Percentiles rank a stretch among this genome's conserved stretches.
These are phyloP conservation scores for Plenodomus tracheiphilus DNA, from an alignment of 2,329 filamentous ascomycete species.

Conservation along the genomic window DNA sequence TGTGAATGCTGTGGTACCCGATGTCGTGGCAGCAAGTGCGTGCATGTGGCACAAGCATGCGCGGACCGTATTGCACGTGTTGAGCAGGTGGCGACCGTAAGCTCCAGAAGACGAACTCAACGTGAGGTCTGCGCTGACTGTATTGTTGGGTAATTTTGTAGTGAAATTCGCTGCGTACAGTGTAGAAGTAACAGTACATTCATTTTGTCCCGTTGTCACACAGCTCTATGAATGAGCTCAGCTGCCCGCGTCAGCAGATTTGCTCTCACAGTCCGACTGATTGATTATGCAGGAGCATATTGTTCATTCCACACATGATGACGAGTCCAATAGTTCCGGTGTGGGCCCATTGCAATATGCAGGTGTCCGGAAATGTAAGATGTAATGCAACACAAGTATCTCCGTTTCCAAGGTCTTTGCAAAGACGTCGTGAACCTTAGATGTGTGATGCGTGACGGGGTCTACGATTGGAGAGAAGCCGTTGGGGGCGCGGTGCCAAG, in stretches of 20 bases:
- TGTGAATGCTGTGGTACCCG: constrained; percentile 5
- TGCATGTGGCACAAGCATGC: constrained; percentile 13
- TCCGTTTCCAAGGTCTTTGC: constrained; percentile 9
- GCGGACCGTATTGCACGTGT: constrained; percentile 11
- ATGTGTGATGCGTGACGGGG: constrained; percentile 22
- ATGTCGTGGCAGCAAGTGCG: constrained; percentile 4
- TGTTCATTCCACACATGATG: background rate
- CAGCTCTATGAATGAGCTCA: constrained; percentile 15
- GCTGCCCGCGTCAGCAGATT: constrained; percentile 32
- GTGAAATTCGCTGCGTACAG: background rate
- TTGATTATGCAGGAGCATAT: constrained; percentile 20
- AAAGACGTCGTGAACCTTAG: constrained; percentile 10
- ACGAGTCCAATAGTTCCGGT: constrained; percentile 19
- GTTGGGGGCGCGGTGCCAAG: constrained; percentile 24
- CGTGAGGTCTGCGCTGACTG: constrained; percentile 11
- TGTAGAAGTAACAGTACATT: constrained; percentile 3
- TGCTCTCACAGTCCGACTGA: constrained; percentile 8
- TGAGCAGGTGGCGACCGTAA: constrained; percentile 23
- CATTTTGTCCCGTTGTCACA: background rate
- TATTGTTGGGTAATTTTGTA: background rate
- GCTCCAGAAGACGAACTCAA: constrained; percentile 19
- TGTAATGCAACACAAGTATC: constrained; percentile 15
- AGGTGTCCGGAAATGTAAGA: constrained; percentile 6
- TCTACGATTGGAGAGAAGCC: constrained; percentile 29
- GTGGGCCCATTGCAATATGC: constrained; percentile 8